Conservation (phyloP, 2,329 filamentous ascomycete genomes). For the Sarocladiaceae sp. region DNA sequence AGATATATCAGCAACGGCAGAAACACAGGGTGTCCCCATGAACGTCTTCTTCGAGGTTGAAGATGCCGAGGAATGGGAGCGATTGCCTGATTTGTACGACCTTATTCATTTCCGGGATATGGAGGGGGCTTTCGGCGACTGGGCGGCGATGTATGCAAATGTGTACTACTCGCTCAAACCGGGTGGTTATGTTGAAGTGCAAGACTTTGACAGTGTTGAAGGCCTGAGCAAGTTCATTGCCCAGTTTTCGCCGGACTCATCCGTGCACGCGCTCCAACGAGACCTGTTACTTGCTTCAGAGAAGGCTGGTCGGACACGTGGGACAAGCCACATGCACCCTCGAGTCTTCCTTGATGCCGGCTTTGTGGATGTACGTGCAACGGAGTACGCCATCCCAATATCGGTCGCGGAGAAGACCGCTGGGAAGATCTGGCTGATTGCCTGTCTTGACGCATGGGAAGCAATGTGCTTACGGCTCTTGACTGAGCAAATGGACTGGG, state of each 20-base stretch:
- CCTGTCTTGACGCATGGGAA: slow-evolving; percentile 47
- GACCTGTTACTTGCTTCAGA: slow-evolving; percentile 40
- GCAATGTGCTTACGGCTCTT: slow-evolving; percentile 44
- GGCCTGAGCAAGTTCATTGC: slow-evolving; percentile 25
- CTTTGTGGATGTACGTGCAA: slow-evolving; percentile 46
- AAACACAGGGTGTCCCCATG: slow-evolving; percentile 50
- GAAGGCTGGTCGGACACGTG: slow-evolving; percentile 40
- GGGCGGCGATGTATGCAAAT: slow-evolving; percentile 50
- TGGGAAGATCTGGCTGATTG: slow-evolving; percentile 51
- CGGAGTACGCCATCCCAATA: slow-evolving; percentile 45
- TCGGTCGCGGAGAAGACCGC: slow-evolving; percentile 38
- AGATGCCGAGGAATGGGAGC: slow-evolving; percentile 57
- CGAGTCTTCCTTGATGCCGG: slow-evolving; percentile 41
- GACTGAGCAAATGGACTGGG: slow-evolving; percentile 50
- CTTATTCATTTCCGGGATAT: slow-evolving; percentile 54
- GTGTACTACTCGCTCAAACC: slow-evolving; percentile 50
- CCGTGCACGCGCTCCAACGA: slow-evolving; percentile 35
- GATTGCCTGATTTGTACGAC: slow-evolving; percentile 47
- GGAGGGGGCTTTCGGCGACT: slow-evolving; percentile 52
- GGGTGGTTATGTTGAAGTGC: slow-evolving; percentile 53
- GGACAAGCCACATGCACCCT: slow-evolving; percentile 41
- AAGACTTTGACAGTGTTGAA: slow-evolving; percentile 48
- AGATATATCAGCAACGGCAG: slow-evolving; percentile 53
- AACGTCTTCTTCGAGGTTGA: slow-evolving; percentile 59
- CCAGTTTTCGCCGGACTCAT: slow-evolving; percentile 38